Percentiles rank a stretch among this genome's conserved stretches.
Evolutionary conservation across 2,329 filamentous ascomycete species (phyloP).

Genomic region (Fusarium buxicola): DNA sequence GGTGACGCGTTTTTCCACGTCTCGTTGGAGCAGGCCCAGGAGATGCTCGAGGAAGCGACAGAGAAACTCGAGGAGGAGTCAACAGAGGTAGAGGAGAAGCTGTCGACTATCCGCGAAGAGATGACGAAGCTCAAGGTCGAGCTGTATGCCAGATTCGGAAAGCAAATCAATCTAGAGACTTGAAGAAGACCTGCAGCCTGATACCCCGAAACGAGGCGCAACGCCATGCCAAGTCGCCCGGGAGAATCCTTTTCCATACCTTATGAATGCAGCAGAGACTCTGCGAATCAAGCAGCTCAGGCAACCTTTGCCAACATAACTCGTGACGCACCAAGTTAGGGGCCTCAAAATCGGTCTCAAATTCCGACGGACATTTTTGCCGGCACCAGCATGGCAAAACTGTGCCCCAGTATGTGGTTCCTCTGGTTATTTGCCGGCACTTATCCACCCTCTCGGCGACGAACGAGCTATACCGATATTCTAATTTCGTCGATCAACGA

Average conservation of each 20-base stretch:
- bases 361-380: slow-evolving; percentile 15
- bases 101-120: slow-evolving; percentile 81
- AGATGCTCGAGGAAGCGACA: slow-evolving; percentile 79
- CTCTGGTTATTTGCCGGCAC: slow-evolving; percentile 19
- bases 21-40: slow-evolving; percentile 84
- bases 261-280: slow-evolving; percentile 25
- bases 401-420: not conserved
- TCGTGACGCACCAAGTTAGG: slow-evolving; percentile 33
- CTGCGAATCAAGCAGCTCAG: slow-evolving; percentile 22
- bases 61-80: slow-evolving; percentile 83
- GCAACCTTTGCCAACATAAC: slow-evolving; percentile 14
- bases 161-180: slow-evolving; percentile 96
- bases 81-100: slow-evolving; percentile 78
- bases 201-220: slow-evolving; percentile 23
- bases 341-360: slow-evolving; percentile 31
- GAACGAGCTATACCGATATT: slow-evolving; percentile 9
- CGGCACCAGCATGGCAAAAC: slow-evolving; percentile 12
- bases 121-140: slow-evolving; percentile 92
- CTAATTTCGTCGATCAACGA: slow-evolving; percentile 24
- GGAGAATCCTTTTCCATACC: slow-evolving; percentile 39
- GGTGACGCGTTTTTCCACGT: slow-evolving; percentile 95
- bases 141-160: slow-evolving; percentile 93
- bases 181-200: slow-evolving; percentile 56
- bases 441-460: slow-evolving; percentile 27
- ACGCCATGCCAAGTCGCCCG: slow-evolving; percentile 20